phyloP scores from a whole-genome alignment of 2,329 filamentous ascomycete species.

The Talaromyces piceae region DNA sequence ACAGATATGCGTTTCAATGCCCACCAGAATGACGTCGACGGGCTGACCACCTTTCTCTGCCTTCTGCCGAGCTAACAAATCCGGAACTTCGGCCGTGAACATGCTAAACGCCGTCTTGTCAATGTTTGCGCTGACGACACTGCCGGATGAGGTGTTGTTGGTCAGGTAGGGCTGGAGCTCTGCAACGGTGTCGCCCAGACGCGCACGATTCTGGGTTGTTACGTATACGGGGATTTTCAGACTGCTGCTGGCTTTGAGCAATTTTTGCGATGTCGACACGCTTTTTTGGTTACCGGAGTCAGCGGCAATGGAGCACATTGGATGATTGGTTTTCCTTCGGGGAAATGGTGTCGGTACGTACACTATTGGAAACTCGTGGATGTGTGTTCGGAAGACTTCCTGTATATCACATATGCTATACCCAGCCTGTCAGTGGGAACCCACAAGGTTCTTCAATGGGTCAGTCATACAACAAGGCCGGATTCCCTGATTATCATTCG shows the following conservation, averaged over 20 bases:
- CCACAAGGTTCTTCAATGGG: background rate
- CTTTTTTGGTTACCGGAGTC: constrained; percentile 30
- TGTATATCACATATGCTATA: constrained; percentile 85
- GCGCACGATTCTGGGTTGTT: constrained; percentile 74
- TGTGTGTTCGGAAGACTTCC: constrained; percentile 79
- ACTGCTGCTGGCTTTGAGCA: constrained; percentile 51
- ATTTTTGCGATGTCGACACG: constrained; percentile 59
- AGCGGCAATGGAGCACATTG: background rate
- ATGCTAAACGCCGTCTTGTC: constrained; percentile 94
- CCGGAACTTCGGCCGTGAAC: constrained; percentile 61
- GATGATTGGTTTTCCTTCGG: background rate
- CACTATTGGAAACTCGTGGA: constrained; percentile 80
- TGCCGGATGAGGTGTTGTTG: constrained; percentile 22
- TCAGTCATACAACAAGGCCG: constrained; percentile 39
- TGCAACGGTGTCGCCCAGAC: constrained; percentile 71
- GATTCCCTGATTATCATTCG: constrained; percentile 29
- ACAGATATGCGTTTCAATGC: constrained; percentile 92
- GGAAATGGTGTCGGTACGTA: constrained; percentile 30
- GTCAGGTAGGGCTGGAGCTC: constrained; percentile 51
- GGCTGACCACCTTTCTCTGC: background rate
- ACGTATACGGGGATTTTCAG: constrained; percentile 67
- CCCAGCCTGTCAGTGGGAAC: background rate
- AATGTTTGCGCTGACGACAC: constrained; percentile 44
- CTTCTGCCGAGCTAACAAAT: constrained; percentile 14
- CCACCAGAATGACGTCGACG: constrained; percentile 67